These are phyloP conservation scores for Lactarius sp. DNA, from an alignment of 768 basidiomycete genomes.

Conservation along the genomic window DNA sequence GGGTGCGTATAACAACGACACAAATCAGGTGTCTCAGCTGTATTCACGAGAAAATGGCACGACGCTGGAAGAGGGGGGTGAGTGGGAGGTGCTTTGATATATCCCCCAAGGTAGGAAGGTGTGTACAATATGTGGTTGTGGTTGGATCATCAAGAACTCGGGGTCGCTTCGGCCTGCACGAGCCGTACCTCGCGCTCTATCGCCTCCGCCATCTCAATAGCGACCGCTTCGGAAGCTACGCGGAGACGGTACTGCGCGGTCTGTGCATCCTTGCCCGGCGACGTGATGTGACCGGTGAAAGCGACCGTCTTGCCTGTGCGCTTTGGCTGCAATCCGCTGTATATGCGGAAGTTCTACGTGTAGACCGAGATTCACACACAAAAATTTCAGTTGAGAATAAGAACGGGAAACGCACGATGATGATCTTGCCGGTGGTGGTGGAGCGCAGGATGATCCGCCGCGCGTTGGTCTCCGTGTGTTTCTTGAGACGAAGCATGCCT, in stretches of 20 bases:
- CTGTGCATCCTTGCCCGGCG: conserved; percentile 31
- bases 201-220: conserved; percentile 50
- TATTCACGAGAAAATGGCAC: too few species aligned
- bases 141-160: neutral
- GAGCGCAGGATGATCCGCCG: conserved; percentile 68
- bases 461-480: conserved; percentile 55
- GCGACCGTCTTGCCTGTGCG: conserved; percentile 49
- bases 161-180: neutral
- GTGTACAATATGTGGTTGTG: neutral
- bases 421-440: conserved; percentile 68
- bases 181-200: conserved; percentile 50
- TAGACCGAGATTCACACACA: neutral
- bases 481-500: conserved; percentile 72
- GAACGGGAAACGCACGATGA: conserved; percentile 48
- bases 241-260: conserved; percentile 60
- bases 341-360: conserved; percentile 67
- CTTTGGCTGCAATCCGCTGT: conserved; percentile 51
- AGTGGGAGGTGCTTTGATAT: too few species aligned
- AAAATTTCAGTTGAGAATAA: conserved; percentile 6
- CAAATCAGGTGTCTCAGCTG: too few species aligned
- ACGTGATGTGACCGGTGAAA: conserved; percentile 65
- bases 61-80: too few species aligned
- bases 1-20: too few species aligned
- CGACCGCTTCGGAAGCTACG: conserved; percentile 54
- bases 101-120: too few species aligned